Evolutionary conservation across 495 filamentous ascomycete genomes (phyloP).

Genomic region (Penicillium canescens): DNA sequence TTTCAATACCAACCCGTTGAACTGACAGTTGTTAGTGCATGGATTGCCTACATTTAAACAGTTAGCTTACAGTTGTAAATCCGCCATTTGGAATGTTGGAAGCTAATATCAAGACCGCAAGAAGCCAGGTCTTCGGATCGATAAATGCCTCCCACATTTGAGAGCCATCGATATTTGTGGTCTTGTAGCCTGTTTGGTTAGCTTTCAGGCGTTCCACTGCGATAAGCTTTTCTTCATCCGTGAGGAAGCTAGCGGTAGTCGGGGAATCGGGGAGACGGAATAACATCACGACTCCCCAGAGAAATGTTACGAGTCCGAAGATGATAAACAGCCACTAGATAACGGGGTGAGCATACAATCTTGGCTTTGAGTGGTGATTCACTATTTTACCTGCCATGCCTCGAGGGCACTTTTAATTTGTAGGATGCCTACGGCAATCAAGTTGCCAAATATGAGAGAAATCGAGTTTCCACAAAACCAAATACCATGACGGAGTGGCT

Average conservation of each 20-base stretch:
- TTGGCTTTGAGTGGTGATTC: not conserved
- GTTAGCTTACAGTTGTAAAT: constrained; percentile 26
- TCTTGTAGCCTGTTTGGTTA: constrained; percentile 57
- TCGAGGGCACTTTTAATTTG: constrained; percentile 17
- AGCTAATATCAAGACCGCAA: constrained; percentile 17
- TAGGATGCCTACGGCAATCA: constrained; percentile 24
- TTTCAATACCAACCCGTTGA: constrained; percentile 35
- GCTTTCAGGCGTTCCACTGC: constrained; percentile 49
- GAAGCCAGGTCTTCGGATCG: constrained; percentile 40
- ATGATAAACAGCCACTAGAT: constrained; percentile 24
- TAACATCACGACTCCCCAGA: constrained; percentile 38
- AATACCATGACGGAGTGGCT: constrained; percentile 50
- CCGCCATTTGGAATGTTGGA: constrained; percentile 34
- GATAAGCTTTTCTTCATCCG: constrained; percentile 43
- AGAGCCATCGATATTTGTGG: constrained; percentile 49
- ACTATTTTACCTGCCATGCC: constrained; percentile 20
- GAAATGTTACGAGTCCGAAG: constrained; percentile 32
- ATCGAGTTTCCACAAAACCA: constrained; percentile 44
- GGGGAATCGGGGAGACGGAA: constrained; percentile 50
- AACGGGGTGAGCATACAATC: not conserved
- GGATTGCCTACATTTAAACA: not conserved
- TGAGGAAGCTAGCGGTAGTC: constrained; percentile 42
- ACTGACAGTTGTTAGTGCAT: constrained; percentile 12
- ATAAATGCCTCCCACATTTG: constrained; percentile 47
- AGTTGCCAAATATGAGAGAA: constrained; percentile 23